Percentiles rank a stretch among this genome's conserved stretches.
Evolutionary conservation across 2,329 filamentous ascomycete species (phyloP).

Genomic region (Parastagonospora avenae): DNA sequence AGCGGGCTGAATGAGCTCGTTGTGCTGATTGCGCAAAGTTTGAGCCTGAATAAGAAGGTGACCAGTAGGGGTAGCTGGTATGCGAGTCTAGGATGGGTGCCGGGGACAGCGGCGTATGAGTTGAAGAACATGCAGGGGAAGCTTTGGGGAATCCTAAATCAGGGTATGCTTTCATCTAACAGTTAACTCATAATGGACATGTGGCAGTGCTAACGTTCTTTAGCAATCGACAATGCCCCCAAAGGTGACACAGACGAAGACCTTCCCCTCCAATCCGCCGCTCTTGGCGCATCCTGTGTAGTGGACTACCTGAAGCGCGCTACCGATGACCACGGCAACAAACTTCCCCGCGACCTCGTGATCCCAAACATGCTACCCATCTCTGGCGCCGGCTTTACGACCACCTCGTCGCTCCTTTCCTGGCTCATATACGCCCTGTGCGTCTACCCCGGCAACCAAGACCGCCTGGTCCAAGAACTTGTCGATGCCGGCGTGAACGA

Average conservation of each 20-base stretch:
- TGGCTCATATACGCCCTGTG: conserved; percentile 24
- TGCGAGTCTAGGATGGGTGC: conserved; percentile 9
- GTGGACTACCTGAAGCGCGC: conserved; percentile 26
- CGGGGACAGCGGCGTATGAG: conserved; percentile 10
- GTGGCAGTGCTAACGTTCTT: neutral
- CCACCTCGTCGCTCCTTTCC: conserved; percentile 26
- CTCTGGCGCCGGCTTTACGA: conserved; percentile 24
- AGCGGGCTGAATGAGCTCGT: conserved; percentile 10
- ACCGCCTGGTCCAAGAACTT: conserved; percentile 25
- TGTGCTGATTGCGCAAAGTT: conserved; percentile 11
- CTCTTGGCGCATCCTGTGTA: conserved; percentile 39
- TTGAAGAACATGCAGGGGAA: conserved; percentile 7
- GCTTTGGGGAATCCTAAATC: conserved; percentile 7
- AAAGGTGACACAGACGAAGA: conserved; percentile 16
- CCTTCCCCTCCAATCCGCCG: conserved; percentile 41
- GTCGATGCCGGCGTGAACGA: conserved; percentile 23
- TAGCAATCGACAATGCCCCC: conserved; percentile 11
- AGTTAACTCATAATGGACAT: too few species aligned
- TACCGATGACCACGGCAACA: conserved; percentile 27
- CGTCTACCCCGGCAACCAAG: conserved; percentile 23
- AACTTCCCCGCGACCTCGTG: conserved; percentile 18
- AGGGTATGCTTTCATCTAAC: neutral
- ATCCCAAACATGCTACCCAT: conserved; percentile 16
- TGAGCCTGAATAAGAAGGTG: conserved; percentile 18
- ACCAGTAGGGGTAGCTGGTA: conserved; percentile 15